Evolutionary conservation across 257 asterid species (phyloP).

Genomic region (Nicotiana knightiana): DNA sequence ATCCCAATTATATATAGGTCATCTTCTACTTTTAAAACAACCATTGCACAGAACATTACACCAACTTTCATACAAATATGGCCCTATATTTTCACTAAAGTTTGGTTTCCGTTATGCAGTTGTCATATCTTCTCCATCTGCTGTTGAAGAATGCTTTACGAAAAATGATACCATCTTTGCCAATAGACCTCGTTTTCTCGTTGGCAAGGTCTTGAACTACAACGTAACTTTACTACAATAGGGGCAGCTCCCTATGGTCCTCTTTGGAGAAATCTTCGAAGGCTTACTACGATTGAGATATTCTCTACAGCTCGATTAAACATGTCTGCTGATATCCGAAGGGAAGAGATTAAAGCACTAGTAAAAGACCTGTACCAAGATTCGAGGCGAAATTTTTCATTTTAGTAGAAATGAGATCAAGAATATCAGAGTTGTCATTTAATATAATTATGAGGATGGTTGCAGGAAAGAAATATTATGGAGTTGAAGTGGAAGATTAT

Average conservation of each 20-base stretch:
- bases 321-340: slow-evolving; percentile 28
- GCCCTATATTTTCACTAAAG: slow-evolving; percentile 4
- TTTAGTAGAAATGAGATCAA: slow-evolving; percentile 29
- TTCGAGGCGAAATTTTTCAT: neutral
- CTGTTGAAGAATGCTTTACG: no score
- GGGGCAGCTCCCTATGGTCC: no score
- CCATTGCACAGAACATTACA: neutral
- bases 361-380: slow-evolving; percentile 13
- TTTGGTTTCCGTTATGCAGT: neutral
- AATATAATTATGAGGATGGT: slow-evolving; percentile 30
- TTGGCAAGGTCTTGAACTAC: neutral
- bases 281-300: slow-evolving; percentile 22
- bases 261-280: slow-evolving; percentile 32
- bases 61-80: neutral
- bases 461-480: slow-evolving; percentile 20
- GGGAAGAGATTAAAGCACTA: slow-evolving; percentile 19
- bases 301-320: slow-evolving; percentile 35
- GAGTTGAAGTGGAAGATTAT: slow-evolving; percentile 27
- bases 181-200: neutral
- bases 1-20: slow-evolving; percentile 7
- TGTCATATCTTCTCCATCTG: slow-evolving; percentile 1
- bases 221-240: neutral
- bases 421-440: slow-evolving; percentile 19
- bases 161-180: neutral
- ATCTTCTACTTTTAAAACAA: neutral